Conservation (phyloP, 1,284 basidiomycete species). For the Pseudozyma thailandica region DNA sequence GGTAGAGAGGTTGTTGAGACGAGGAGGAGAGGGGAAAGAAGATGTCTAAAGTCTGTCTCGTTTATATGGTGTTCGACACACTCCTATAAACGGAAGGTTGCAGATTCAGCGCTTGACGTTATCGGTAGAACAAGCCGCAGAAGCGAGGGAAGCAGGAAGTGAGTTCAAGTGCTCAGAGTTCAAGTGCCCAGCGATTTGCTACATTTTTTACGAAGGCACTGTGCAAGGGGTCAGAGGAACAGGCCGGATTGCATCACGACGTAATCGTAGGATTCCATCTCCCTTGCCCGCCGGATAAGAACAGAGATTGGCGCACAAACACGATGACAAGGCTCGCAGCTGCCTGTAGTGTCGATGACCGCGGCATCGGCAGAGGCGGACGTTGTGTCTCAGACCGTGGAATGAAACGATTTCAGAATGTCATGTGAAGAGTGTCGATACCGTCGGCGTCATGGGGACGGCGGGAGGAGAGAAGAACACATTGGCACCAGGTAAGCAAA, state of each 20-base stretch:
- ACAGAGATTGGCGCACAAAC: too few species aligned
- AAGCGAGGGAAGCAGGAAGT: slow-evolving; percentile 4
- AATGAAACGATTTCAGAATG: too few species aligned
- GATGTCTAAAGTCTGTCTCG: background rate
- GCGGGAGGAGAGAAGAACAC: slow-evolving; percentile 4
- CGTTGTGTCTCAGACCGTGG: too few species aligned
- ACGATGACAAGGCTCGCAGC: slow-evolving; percentile 11
- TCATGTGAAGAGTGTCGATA: too few species aligned
- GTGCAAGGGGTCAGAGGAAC: background rate
- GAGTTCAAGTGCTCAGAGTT: background rate
- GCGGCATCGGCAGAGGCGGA: too few species aligned
- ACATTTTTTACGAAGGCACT: background rate
- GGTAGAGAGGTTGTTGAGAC: background rate
- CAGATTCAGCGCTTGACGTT: background rate
- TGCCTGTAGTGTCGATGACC: background rate
- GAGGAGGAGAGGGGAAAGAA: background rate
- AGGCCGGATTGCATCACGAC: slow-evolving; percentile 27
- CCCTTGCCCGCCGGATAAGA: slow-evolving; percentile 13
- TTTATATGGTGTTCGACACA: slow-evolving; percentile 14
- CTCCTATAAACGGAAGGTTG: slow-evolving; percentile 1
- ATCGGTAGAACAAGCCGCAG: slow-evolving; percentile 1
- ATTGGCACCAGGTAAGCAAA: background rate
- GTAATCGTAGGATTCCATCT: slow-evolving; percentile 20
- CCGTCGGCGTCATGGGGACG: background rate
- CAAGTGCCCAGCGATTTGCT: background rate